Percentiles rank a stretch among this genome's conserved stretches.
These are phyloP conservation scores for Diplocarpon rosae DNA, from an alignment of 2,329 filamentous ascomycete genomes.

Conservation along the genomic window DNA sequence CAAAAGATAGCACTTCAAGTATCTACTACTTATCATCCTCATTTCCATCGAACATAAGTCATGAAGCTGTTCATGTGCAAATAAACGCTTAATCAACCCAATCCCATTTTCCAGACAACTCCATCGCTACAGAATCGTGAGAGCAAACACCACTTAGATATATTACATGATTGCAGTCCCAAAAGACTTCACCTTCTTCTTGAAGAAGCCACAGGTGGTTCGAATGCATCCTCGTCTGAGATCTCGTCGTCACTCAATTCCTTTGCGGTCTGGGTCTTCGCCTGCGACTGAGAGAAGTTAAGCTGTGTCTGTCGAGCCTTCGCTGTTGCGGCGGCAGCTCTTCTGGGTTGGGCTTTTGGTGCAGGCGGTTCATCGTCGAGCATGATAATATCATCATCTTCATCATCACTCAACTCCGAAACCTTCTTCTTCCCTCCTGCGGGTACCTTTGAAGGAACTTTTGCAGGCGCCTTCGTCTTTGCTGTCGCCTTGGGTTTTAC, in stretches of 20 bases:
- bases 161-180: no score
- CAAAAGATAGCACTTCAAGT: no score
- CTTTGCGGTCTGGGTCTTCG: constrained; percentile 29
- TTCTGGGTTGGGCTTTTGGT: constrained; percentile 27
- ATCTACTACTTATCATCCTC: no score
- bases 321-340: constrained; percentile 21
- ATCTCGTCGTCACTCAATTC: constrained; percentile 58
- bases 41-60: no score
- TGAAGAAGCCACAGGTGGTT: constrained; percentile 26
- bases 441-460: constrained; percentile 27
- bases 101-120: no score
- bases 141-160: no score
- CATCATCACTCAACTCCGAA: constrained; percentile 28
- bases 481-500: constrained; percentile 30
- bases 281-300: constrained; percentile 37
- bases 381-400: constrained; percentile 42
- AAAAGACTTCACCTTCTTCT: neutral
- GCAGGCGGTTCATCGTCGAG: constrained; percentile 36
- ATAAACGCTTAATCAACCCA: no score
- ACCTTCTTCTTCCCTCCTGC: constrained; percentile 34
- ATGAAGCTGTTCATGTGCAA: no score
- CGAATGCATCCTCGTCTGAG: constrained; percentile 46
- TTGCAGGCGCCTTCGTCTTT: constrained; percentile 28
- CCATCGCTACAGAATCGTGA: no score
- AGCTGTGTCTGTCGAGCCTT: constrained; percentile 37